phyloP scores from a whole-genome alignment of 805 yeast species.

The Candida nonsorbophila region DNA sequence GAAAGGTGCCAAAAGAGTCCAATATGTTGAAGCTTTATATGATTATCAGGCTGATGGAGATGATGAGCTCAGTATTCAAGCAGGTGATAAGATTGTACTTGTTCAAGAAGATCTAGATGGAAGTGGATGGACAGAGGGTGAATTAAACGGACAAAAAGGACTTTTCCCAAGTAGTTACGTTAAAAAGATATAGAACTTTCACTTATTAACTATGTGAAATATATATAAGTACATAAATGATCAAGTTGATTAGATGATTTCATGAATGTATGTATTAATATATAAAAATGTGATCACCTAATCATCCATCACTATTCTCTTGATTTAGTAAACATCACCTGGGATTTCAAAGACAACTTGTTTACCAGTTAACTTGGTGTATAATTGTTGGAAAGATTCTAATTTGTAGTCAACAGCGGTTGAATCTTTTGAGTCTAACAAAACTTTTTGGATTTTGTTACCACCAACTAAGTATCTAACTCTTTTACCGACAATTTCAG shows the following conservation, averaged over 20 bases:
- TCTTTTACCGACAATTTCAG: constrained; percentile 98
- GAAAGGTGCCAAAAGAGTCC: constrained; percentile 61
- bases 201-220: constrained; percentile 1
- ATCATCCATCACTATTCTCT: constrained; percentile 1
- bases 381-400: constrained; percentile 98
- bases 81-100: constrained; percentile 71
- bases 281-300: background rate
- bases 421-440: constrained; percentile 96
- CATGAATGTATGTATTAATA: background rate
- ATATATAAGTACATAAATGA: constrained; percentile 1
- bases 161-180: constrained; percentile 71
- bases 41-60: constrained; percentile 74
- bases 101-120: constrained; percentile 53
- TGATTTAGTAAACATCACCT: constrained; percentile 38
- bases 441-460: constrained; percentile 95
- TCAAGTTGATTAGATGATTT: background rate
- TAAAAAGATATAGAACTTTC: constrained; percentile 19
- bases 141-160: constrained; percentile 35
- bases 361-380: constrained; percentile 98
- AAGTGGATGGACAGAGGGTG: constrained; percentile 96
- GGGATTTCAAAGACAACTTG: constrained; percentile 96
- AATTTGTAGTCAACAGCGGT: constrained; percentile 96
- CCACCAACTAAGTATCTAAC: constrained; percentile 99
- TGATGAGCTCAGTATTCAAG: constrained; percentile 67
- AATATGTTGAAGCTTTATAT: constrained; percentile 64